Evolutionary conservation across 2,329 filamentous ascomycete genomes (phyloP), one percentile per base, ranked within the genome.

Genomic region (Fusarium paranaense): DNA sequence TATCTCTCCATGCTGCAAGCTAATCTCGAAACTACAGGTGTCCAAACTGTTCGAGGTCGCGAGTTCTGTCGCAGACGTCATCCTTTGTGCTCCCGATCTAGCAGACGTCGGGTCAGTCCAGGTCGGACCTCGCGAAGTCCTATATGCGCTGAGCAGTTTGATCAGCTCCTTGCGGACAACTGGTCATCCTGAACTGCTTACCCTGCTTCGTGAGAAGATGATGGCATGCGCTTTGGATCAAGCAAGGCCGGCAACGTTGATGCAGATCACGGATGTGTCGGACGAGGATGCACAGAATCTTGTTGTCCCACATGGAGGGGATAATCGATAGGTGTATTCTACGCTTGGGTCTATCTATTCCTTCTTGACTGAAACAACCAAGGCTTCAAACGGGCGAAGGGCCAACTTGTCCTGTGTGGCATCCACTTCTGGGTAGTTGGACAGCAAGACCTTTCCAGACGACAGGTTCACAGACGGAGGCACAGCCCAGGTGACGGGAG

Each of bases 301-400:
- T 32, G 27, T 14, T 1, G 11, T 32, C 2, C 27, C 9, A 32
- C 9, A 14, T 52, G 5, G 2, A 50, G 22, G 16, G 2, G 25
- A 32, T 20, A 32, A 52, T 14, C 10, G 4, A 52, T 32, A 32
- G 18, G 10, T n/a, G 3, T 52, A 30, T 30, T 52, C 27, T 52
- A 32, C 27, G 18, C 18, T n/a, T 9, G 25, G 10, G 6, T 50
- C 45, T 38, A 32, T 25, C 20, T 27, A 62, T 16, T 50, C 32
- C 11, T 25, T 8, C 18, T 32, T 40, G 1, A 61, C 5, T 4
- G 57, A 25, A 16, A 54, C 62, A 20, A 64, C 27, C 35, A 72
- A 72, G 4, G 69, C 72, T 11, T 74, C 72, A 5, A 74, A 75
- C 0, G 71, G 71, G 9, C 64, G 64, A n/a, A 74, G 16, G 7